Percentiles rank a stretch among this genome's conserved stretches.
Evolutionary conservation across 495 filamentous ascomycete genomes (phyloP).

Genomic region (Tuber microsphaerosporum): DNA sequence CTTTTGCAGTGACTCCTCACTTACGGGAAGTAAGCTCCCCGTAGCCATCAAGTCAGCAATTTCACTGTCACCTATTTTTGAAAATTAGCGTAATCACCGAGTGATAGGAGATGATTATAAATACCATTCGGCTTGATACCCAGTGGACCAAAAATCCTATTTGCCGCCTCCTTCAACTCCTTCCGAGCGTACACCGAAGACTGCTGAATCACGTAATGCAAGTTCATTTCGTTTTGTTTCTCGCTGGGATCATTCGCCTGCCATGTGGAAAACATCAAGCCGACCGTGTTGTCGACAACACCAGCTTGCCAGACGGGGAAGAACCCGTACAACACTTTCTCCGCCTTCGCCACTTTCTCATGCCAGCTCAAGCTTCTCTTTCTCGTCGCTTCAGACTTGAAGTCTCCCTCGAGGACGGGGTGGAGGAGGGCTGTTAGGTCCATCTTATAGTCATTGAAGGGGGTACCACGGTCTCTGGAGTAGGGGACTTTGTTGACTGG

Average conservation of each 20-base stretch:
- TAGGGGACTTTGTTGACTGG: not conserved
- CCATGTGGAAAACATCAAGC: constrained; percentile 25
- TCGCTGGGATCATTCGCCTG: constrained; percentile 18
- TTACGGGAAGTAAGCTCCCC: constrained; percentile 31
- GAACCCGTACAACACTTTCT: constrained; percentile 1
- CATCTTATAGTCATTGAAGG: not conserved
- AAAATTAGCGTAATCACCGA: constrained; percentile 4
- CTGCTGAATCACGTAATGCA: constrained; percentile 26
- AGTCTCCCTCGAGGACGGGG: not conserved
- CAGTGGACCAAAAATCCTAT: constrained; percentile 21
- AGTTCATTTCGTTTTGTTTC: constrained; percentile 25
- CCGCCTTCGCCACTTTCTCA: not conserved
- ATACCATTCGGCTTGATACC: constrained; percentile 22
- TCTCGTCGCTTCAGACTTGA: not conserved
- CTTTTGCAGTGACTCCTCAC: constrained; percentile 15
- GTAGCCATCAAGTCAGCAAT: constrained; percentile 32
- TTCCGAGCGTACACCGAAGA: constrained; percentile 21
- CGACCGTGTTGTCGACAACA: constrained; percentile 14
- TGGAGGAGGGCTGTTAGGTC: not conserved
- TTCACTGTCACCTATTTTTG: constrained; percentile 23
- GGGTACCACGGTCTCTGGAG: not conserved
- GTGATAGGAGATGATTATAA: not conserved
- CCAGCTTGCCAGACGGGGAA: constrained; percentile 15
- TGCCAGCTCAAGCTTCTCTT: not conserved
- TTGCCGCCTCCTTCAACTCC: constrained; percentile 30